Percentiles rank a stretch among this genome's conserved stretches.
These are phyloP conservation scores for Solanum sejunctum DNA, from an alignment of 257 asterid genomes.

Conservation along the genomic window DNA sequence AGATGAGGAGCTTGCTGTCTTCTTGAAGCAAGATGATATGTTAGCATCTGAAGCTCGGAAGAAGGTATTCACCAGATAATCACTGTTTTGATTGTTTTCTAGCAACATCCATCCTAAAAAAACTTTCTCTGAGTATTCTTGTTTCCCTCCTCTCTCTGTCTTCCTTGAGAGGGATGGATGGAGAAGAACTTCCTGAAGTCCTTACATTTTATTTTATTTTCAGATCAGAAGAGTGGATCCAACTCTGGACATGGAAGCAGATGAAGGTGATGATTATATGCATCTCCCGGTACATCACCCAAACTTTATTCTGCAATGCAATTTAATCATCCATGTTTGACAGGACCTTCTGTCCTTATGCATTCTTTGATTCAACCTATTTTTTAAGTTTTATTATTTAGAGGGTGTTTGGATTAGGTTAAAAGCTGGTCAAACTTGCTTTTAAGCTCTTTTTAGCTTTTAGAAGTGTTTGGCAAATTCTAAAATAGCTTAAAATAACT, in stretches of 20 bases:
- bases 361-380: not conserved
- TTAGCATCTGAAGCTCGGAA: slow-evolving; percentile 82
- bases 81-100: not conserved
- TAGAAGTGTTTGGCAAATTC: no score
- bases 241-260: slow-evolving; percentile 88
- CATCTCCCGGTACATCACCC: slow-evolving; percentile 64
- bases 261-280: slow-evolving; percentile 83
- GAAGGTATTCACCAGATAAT: slow-evolving; percentile 35
- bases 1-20: slow-evolving; percentile 98
- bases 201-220: slow-evolving; percentile 6
- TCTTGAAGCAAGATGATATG: slow-evolving; percentile 86
- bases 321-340: not conserved
- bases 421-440: no score
- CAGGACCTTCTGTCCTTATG: not conserved
- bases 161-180: not conserved
- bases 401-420: no score
- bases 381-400: not conserved
- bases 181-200: not conserved
- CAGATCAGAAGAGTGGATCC: slow-evolving; percentile 98
- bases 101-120: not conserved
- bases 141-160: not conserved
- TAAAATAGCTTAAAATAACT: no score
- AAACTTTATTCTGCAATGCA: slow-evolving; percentile 1
- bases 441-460: no score
- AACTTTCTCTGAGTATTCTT: not conserved